Evolutionary conservation across 1,139 yeast species (phyloP).

Genomic region (Zygosaccharomyces sapae): DNA sequence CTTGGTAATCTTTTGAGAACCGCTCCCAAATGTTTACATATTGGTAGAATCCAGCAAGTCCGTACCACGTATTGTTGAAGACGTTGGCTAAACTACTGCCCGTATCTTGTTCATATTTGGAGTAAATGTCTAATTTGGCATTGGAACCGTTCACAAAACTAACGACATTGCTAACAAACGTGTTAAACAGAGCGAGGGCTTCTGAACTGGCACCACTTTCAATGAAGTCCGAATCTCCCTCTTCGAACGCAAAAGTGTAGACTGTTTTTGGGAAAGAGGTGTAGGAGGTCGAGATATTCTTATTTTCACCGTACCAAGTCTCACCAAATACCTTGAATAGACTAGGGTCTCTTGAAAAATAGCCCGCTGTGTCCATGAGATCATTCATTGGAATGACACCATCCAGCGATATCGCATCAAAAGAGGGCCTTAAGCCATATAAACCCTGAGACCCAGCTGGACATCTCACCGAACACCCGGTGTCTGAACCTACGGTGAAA

Average conservation of each 20-base stretch:
- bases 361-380: conserved; percentile 4
- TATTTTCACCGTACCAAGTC: conserved; percentile 3
- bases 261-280: conserved; percentile 4
- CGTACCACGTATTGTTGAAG: conserved; percentile 4
- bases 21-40: conserved; percentile 4
- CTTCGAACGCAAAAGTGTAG: conserved; percentile 4
- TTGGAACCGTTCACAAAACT: conserved; percentile 5
- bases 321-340: conserved; percentile 5
- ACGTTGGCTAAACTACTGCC: conserved; percentile 2
- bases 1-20: conserved; percentile 5
- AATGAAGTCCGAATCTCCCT: conserved; percentile 4
- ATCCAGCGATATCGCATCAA: conserved; percentile 3
- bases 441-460: conserved; percentile 5
- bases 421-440: conserved; percentile 3
- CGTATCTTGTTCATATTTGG: conserved; percentile 5
- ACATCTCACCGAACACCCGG: conserved; percentile 4
- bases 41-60: conserved; percentile 4
- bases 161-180: conserved; percentile 3
- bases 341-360: conserved; percentile 3
- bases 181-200: conserved; percentile 4
- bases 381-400: conserved; percentile 6
- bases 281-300: conserved; percentile 4
- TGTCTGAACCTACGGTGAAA: conserved; percentile 4
- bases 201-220: conserved; percentile 7
- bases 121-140: conserved; percentile 2